These are phyloP conservation scores for Pythium brassicae DNA, from an alignment of 352 stramenopile species.

Conservation along the genomic window DNA sequence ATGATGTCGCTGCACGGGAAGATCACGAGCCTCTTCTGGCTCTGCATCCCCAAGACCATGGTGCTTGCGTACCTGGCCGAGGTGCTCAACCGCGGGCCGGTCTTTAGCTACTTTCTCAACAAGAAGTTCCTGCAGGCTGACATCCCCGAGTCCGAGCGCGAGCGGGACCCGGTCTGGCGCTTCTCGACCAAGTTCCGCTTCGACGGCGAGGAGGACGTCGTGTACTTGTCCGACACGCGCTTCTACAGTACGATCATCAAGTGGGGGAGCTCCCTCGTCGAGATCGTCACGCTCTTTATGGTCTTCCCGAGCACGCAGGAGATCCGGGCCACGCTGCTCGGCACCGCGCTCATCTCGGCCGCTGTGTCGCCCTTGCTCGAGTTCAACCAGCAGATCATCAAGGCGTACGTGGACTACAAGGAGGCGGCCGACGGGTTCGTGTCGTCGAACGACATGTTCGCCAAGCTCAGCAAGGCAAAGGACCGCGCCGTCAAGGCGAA, in stretches of 20 bases:
- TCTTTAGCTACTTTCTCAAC: constrained; percentile 64
- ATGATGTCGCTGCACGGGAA: constrained; percentile 70
- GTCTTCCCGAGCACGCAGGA: constrained; percentile 17
- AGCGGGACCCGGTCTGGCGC: constrained; percentile 45
- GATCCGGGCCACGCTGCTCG: constrained; percentile 21
- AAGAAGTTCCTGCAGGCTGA: constrained; percentile 55
- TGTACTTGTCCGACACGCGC: constrained; percentile 44
- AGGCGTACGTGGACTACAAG: constrained; percentile 47
- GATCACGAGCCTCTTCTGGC: constrained; percentile 57
- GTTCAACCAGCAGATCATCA: constrained; percentile 51
- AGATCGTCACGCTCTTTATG: constrained; percentile 38
- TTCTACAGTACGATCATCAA: constrained; percentile 48
- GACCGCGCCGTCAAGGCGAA: constrained; percentile 8
- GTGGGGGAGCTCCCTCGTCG: constrained; percentile 40
- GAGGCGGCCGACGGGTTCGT: constrained; percentile 27
- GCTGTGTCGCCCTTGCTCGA: constrained; percentile 38
- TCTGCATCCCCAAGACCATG: constrained; percentile 45
- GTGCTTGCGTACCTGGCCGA: constrained; percentile 48
- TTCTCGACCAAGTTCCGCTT: constrained; percentile 29
- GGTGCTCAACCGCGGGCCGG: constrained; percentile 44
- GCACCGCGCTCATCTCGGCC: constrained; percentile 32
- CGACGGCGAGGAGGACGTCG: constrained; percentile 38
- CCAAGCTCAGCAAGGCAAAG: constrained; percentile 18
- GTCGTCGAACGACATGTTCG: constrained; percentile 17
- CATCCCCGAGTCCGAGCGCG: constrained; percentile 47